Conservation (phyloP, 2,329 filamentous ascomycete genomes). For the Fusarium penzigii region DNA sequence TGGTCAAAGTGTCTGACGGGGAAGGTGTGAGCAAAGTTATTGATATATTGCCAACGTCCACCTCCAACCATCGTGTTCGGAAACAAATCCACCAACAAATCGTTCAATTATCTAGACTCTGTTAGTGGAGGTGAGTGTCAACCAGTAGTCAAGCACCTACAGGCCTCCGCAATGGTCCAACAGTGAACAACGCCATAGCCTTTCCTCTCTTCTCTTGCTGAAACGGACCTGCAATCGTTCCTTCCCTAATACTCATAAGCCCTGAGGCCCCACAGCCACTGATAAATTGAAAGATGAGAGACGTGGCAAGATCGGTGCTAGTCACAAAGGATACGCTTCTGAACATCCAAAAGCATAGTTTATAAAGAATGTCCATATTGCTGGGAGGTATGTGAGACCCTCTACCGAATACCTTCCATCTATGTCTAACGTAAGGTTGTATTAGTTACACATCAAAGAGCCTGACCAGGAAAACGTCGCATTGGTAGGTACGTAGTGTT, state of each 20-base stretch:
- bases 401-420: no score
- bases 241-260: conserved; percentile 17
- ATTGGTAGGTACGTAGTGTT: no score
- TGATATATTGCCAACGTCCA: conserved; percentile 40
- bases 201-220: conserved; percentile 47
- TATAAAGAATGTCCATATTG: no score
- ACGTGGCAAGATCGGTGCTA: conserved; percentile 13
- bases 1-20: no score
- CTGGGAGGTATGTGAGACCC: no score
- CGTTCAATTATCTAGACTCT: conserved; percentile 22
- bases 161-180: conserved; percentile 61
- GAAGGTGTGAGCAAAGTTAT: no score
- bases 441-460: no score
- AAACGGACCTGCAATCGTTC: conserved; percentile 17
- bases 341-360: no score
- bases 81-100: conserved; percentile 46
- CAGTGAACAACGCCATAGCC: conserved; percentile 63
- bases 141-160: conserved; percentile 20
- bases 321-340: no score
- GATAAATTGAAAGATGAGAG: conserved; percentile 16
- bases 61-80: conserved; percentile 48
- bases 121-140: no score
- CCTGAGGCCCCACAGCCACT: conserved; percentile 19
- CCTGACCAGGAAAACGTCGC: no score
- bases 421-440: no score